These are phyloP conservation scores for Uronychia binucleata DNA, from an alignment of 73 alveolate genomes.

Conservation along the genomic window DNA sequence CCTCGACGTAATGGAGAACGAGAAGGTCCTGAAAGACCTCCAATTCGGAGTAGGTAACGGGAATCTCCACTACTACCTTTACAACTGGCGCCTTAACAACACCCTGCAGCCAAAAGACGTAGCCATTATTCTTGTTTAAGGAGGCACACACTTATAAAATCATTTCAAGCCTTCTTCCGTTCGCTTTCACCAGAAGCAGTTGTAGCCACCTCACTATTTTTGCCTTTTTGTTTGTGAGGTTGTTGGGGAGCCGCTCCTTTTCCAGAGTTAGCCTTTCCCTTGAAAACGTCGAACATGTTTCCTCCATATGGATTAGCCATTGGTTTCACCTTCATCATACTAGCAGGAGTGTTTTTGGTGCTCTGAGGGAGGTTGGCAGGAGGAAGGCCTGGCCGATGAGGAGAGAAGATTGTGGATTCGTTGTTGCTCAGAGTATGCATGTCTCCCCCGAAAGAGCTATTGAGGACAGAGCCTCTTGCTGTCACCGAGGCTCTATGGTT, in stretches of 20 bases:
- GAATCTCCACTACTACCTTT: constrained; percentile 92
- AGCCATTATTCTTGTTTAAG: constrained; percentile 57
- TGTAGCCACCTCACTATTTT: too few relatives aligned
- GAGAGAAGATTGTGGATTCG: background rate
- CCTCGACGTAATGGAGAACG: constrained; percentile 95
- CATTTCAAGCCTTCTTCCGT: background rate
- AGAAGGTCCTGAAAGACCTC: constrained; percentile 73
- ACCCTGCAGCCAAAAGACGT: constrained; percentile 34
- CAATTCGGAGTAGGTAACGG: constrained; percentile 92
- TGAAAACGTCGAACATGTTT: background rate
- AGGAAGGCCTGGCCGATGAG: background rate
- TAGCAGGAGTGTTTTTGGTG: background rate
- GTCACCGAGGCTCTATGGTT: background rate
- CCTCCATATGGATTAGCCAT: background rate
- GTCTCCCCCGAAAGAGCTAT: background rate
- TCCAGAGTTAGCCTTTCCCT: background rate
- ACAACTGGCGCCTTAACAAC: constrained; percentile 83
- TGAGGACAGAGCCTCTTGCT: background rate
- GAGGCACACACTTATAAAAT: constrained; percentile 3
- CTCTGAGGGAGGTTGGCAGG: background rate
- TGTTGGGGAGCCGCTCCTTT: background rate
- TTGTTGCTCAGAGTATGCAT: too few relatives aligned
- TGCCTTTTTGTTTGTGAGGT: too few relatives aligned
- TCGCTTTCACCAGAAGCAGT: background rate
- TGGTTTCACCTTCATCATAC: background rate